A percentile compares a stretch with the other conserved stretches of the same genome.
phyloP scores from a whole-genome alignment of 2,329 filamentous ascomycete species.

The Exophiala sideris region DNA sequence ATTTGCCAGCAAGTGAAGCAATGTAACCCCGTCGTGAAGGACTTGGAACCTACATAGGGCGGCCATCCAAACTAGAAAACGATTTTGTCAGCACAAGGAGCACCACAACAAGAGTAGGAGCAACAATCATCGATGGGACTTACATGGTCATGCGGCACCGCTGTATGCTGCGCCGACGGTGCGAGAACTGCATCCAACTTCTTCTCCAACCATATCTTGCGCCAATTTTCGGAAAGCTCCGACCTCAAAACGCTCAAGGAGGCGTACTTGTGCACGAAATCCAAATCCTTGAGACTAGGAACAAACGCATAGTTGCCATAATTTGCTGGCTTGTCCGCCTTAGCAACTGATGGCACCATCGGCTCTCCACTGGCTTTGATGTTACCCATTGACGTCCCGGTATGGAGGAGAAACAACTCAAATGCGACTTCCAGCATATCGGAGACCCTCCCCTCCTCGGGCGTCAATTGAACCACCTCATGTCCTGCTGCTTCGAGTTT shows the following conservation, averaged over 20 bases:
- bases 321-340: slow-evolving; percentile 4
- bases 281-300: slow-evolving; percentile 33
- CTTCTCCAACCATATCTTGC: slow-evolving; percentile 41
- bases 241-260: slow-evolving; percentile 41
- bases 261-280: slow-evolving; percentile 40
- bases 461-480: slow-evolving; percentile 37
- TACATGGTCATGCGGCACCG: slow-evolving; percentile 50
- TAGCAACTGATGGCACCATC: slow-evolving; percentile 24
- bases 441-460: slow-evolving; percentile 13
- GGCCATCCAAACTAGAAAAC: slow-evolving; percentile 5
- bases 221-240: slow-evolving; percentile 40
- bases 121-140: not conserved
- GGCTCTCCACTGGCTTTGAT: slow-evolving; percentile 30
- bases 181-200: slow-evolving; percentile 52
- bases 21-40: no score
- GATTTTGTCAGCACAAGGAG: not conserved
- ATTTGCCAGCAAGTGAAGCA: no score
- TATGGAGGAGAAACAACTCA: slow-evolving; percentile 28
- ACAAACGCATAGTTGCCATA: slow-evolving; percentile 21
- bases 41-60: slow-evolving; percentile 32
- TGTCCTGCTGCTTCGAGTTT: slow-evolving; percentile 56
- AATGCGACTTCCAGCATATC: slow-evolving; percentile 27
- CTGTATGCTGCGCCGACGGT: slow-evolving; percentile 49
- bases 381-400: slow-evolving; percentile 13
- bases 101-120: no score